A percentile compares a stretch with the other conserved stretches of the same genome.
Evolutionary conservation across 1,284 basidiomycete species (phyloP).

Genomic region (Exobasidium rhododendri): DNA sequence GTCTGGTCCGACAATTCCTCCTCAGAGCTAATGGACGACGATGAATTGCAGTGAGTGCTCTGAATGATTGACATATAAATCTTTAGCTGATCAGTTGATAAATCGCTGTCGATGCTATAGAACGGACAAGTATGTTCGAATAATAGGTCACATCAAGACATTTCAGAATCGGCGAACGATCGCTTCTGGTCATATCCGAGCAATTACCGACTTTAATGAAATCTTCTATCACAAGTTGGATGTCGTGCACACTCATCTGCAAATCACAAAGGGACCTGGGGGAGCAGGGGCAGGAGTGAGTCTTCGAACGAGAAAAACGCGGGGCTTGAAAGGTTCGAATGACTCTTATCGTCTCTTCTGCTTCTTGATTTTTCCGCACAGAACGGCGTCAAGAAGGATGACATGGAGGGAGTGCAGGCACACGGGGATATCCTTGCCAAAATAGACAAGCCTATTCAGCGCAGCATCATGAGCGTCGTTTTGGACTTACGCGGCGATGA

Average conservation of each 20-base stretch:
- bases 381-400: not conserved
- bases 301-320: not conserved
- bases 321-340: no score
- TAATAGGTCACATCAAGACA: conserved; percentile 82
- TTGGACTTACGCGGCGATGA: not conserved
- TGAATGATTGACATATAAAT: not conserved
- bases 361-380: no score
- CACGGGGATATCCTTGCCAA: not conserved
- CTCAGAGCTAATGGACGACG: conserved; percentile 57
- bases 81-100: not conserved
- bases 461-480: conserved; percentile 5
- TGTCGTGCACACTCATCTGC: conserved; percentile 57
- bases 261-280: conserved; percentile 26
- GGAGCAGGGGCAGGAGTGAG: not conserved
- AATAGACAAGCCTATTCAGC: conserved; percentile 10
- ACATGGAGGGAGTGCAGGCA: conserved; percentile 1
- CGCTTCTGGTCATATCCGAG: conserved; percentile 56
- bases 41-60: conserved; percentile 37
- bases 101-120: no score
- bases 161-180: conserved; percentile 79
- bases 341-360: no score
- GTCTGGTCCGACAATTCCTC: conserved; percentile 76
- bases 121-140: conserved; percentile 74
- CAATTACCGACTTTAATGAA: conserved; percentile 72
- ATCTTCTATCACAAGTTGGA: conserved; percentile 74